Percentiles rank a stretch among this genome's conserved stretches.
These are phyloP conservation scores for Carallia brachiata DNA, from an alignment of 345 rosid species.

Conservation along the genomic window DNA sequence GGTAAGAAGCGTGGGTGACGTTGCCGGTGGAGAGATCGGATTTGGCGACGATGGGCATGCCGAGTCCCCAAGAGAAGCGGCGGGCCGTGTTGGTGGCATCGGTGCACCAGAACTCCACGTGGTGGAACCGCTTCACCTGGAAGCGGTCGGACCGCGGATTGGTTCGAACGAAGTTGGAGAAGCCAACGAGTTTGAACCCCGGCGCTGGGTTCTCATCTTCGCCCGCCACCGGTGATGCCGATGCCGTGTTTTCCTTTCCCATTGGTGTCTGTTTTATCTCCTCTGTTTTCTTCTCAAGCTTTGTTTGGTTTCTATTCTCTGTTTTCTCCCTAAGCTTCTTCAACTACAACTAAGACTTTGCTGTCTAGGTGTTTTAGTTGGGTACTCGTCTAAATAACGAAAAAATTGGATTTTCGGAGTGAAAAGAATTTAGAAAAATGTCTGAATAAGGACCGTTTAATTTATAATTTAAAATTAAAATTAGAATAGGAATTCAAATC, in stretches of 20 bases:
- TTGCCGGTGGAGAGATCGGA: slow-evolving; percentile 96
- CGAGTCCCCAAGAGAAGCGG: slow-evolving; percentile 93
- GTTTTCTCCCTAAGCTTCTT: too few species aligned
- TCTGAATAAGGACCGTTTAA: too few species aligned
- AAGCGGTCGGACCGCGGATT: slow-evolving; percentile 80
- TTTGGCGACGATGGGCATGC: slow-evolving; percentile 74
- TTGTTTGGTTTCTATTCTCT: too few species aligned
- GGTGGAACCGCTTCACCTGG: slow-evolving; percentile 70
- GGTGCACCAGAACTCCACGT: slow-evolving; percentile 85
- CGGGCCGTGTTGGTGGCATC: slow-evolving; percentile 81
- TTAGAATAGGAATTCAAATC: too few species aligned
- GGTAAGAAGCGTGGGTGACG: slow-evolving; percentile 74
- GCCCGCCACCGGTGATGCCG: too few species aligned
- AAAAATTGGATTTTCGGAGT: too few species aligned
- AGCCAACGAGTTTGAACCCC: slow-evolving; percentile 64
- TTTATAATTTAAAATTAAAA: too few species aligned
- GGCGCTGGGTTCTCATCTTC: neutral
- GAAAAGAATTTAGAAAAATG: too few species aligned
- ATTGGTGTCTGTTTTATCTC: neutral
- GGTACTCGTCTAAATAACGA: too few species aligned
- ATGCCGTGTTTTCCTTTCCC: slow-evolving; percentile 23
- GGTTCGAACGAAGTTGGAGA: slow-evolving; percentile 56
- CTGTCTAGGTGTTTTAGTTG: too few species aligned
- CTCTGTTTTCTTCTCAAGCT: too few species aligned
- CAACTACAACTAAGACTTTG: too few species aligned